A percentile compares a stretch with the other conserved stretches of the same genome.
These are phyloP conservation scores for Vitis rotundifolia DNA, from an alignment of 164 flowering plant genomes.

Conservation along the genomic window DNA sequence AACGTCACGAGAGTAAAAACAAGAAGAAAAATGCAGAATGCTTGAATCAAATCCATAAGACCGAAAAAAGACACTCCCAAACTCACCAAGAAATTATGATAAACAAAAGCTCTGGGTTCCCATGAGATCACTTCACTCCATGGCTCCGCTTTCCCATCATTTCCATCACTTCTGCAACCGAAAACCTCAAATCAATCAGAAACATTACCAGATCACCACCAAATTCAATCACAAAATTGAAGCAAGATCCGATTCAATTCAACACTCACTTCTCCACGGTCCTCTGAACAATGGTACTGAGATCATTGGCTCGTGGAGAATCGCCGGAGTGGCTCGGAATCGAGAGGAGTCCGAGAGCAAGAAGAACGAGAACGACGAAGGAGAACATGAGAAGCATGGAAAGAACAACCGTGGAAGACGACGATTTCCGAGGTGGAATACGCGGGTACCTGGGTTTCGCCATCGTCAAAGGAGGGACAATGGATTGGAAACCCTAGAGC, in stretches of 20 bases:
- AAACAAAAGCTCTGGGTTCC: constrained; percentile 91
- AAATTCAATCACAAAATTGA: not conserved
- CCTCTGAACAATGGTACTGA: constrained; percentile 44
- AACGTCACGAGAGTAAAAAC: not conserved
- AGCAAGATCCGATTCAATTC: not conserved
- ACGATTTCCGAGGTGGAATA: constrained; percentile 33
- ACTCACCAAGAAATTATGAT: constrained; percentile 85
- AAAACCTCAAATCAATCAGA: not conserved
- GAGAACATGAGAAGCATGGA: constrained; percentile 48
- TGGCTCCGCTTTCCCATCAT: constrained; percentile 44
- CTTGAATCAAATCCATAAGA: not conserved
- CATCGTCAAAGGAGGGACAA: constrained; percentile 24
- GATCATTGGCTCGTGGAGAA: constrained; percentile 49
- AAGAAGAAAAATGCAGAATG: not conserved
- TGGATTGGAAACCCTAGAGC: not conserved
- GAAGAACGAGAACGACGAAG: constrained; percentile 56
- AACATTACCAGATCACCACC: constrained; percentile 1
- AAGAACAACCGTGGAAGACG: constrained; percentile 48
- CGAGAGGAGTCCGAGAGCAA: constrained; percentile 69
- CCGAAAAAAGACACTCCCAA: not conserved
- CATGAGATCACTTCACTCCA: constrained; percentile 94
- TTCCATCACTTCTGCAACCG: constrained; percentile 29
- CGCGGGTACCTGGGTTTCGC: constrained; percentile 53
- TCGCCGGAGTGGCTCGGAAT: constrained; percentile 39
- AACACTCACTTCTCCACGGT: constrained; percentile 28